Evolutionary conservation across 495 filamentous ascomycete species (phyloP).

Genomic region (Penicillium fimorum): DNA sequence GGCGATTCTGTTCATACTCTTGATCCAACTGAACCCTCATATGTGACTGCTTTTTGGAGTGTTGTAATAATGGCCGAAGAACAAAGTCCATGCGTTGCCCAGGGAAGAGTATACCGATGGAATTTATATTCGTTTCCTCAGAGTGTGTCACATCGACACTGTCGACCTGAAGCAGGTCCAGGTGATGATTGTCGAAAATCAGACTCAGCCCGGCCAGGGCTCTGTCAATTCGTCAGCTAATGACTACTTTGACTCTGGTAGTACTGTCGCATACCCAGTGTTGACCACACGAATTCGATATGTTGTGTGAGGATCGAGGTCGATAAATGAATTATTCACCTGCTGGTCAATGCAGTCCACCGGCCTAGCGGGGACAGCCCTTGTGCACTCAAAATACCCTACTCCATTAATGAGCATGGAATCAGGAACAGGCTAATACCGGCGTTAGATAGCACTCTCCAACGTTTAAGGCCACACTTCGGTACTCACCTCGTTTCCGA

Average conservation of each 20-base stretch:
- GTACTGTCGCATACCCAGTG: constrained; percentile 32
- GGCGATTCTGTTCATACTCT: constrained; percentile 27
- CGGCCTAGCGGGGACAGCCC: constrained; percentile 48
- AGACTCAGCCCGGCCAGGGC: constrained; percentile 46
- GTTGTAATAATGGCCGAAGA: constrained; percentile 18
- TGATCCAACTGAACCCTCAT: constrained; percentile 44
- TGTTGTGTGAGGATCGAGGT: constrained; percentile 15
- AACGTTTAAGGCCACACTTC: not conserved
- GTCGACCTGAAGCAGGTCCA: constrained; percentile 44
- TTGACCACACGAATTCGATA: constrained; percentile 40
- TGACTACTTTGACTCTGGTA: not conserved
- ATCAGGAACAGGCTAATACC: constrained; percentile 47
- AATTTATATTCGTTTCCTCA: constrained; percentile 20
- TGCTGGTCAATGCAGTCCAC: constrained; percentile 38
- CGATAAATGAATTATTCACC: constrained; percentile 23
- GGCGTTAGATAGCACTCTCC: not conserved
- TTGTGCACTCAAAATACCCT: constrained; percentile 49
- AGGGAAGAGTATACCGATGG: constrained; percentile 46
- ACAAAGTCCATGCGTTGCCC: constrained; percentile 52
- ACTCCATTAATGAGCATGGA: constrained; percentile 51
- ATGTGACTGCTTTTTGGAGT: constrained; percentile 14
- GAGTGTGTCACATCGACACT: constrained; percentile 32
- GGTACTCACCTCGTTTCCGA: constrained; percentile 45
- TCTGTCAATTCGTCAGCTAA: constrained; percentile 21
- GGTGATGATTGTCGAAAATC: constrained; percentile 24